Conservation (phyloP, 768 basidiomycete species). For the Pulveroboletus sp. region DNA sequence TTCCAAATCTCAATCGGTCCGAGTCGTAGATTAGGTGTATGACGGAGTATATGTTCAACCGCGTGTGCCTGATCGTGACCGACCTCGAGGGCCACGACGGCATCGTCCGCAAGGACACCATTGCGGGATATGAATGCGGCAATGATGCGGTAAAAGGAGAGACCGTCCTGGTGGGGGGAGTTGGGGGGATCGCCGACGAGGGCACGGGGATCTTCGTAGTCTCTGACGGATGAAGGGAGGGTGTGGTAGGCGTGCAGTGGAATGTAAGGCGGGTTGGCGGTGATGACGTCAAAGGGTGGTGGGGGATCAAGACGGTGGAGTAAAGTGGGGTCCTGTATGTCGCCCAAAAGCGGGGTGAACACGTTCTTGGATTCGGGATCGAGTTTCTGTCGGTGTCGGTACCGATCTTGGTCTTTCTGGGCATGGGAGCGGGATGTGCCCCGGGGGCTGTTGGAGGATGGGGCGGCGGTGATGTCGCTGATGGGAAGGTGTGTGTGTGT, state of each 20-base stretch:
- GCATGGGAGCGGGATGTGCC: neutral
- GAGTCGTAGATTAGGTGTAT: conserved; percentile 38
- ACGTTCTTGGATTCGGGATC: conserved; percentile 14
- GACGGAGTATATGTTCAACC: conserved; percentile 55
- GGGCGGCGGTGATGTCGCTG: neutral
- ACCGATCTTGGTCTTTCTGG: neutral
- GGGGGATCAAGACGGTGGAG: conserved; percentile 28
- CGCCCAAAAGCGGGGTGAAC: conserved; percentile 40
- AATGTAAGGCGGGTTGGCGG: conserved; percentile 87
- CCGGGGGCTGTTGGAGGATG: neutral
- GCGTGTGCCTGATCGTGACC: conserved; percentile 65
- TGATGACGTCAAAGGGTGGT: conserved; percentile 69
- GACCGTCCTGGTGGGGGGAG: conserved; percentile 38
- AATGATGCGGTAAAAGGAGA: conserved; percentile 73
- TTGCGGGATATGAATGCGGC: conserved; percentile 49
- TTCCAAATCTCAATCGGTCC: conserved; percentile 59
- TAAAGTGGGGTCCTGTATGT: conserved; percentile 35
- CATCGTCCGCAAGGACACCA: conserved; percentile 49
- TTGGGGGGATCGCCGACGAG: conserved; percentile 66
- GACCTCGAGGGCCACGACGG: conserved; percentile 72
- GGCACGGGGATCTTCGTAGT: conserved; percentile 78
- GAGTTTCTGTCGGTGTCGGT: neutral
- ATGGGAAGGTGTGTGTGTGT: conserved; percentile 7
- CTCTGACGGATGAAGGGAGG: conserved; percentile 64
- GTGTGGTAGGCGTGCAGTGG: conserved; percentile 55